Conservation (phyloP, 108 stramenopile species). For the Bacterosira constricta region DNA sequence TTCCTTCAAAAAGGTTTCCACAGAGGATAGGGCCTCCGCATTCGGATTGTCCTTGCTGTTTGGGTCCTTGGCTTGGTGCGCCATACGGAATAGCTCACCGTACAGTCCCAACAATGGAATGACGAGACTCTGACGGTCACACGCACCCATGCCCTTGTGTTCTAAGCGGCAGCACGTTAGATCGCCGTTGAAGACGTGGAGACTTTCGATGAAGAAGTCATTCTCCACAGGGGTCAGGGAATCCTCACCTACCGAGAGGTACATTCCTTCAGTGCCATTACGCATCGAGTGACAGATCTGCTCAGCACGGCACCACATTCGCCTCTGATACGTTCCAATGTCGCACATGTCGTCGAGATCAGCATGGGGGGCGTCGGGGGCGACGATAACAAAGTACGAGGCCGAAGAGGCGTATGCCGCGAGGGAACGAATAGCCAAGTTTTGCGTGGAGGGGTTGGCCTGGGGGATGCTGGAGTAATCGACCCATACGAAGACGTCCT, state of each 20-base stretch:
- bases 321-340: conserved; percentile 24
- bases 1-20: conserved; percentile 36
- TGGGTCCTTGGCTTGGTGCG: conserved; percentile 23
- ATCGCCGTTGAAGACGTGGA: conserved; percentile 41
- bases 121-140: conserved; percentile 47
- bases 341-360: conserved; percentile 42
- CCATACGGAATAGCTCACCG: conserved; percentile 35
- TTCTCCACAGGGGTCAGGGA: conserved; percentile 5
- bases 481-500: conserved; percentile 43
- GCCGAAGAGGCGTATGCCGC: conserved; percentile 42
- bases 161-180: conserved; percentile 49
- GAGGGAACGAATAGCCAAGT: conserved; percentile 39
- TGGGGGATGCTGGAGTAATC: conserved; percentile 51
- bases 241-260: conserved; percentile 9
- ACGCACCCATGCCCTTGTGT: conserved; percentile 44
- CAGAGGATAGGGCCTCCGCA: conserved; percentile 32
- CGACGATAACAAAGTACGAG: conserved; percentile 39
- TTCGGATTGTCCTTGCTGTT: conserved; percentile 33
- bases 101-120: conserved; percentile 45
- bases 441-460: conserved; percentile 32
- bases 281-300: conserved; percentile 45
- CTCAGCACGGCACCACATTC: conserved; percentile 54
- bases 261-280: conserved; percentile 42
- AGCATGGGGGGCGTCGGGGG: conserved; percentile 31
- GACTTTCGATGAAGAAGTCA: conserved; percentile 27